A percentile compares a stretch with the other conserved stretches of the same genome.
These are phyloP conservation scores for Medicago lupulina DNA, from an alignment of 306 rosid genomes.

Conservation along the genomic window DNA sequence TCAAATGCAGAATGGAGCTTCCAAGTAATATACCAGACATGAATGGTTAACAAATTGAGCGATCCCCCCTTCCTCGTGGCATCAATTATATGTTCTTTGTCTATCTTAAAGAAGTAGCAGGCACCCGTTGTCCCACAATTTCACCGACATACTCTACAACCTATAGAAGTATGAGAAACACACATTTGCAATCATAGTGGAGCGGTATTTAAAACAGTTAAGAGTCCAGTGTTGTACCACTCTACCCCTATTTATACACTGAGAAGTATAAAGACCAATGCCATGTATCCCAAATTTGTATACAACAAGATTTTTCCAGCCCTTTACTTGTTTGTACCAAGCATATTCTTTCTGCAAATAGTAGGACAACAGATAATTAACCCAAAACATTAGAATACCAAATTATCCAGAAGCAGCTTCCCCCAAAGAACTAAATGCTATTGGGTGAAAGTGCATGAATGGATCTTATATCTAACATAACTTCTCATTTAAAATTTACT, in stretches of 20 bases:
- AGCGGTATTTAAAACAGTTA: not conserved
- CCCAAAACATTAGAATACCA: slow-evolving; percentile 1
- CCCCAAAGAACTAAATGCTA: not conserved
- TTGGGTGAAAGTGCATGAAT: not conserved
- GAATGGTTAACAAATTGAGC: slow-evolving; percentile 85
- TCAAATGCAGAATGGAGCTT: not conserved
- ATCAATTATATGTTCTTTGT: slow-evolving; percentile 74
- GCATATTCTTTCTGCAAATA: slow-evolving; percentile 67
- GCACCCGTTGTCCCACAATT: slow-evolving; percentile 75
- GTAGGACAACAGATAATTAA: slow-evolving; percentile 10
- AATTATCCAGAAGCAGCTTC: not conserved
- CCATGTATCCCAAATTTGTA: slow-evolving; percentile 82
- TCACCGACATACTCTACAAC: slow-evolving; percentile 83
- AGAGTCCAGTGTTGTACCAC: slow-evolving; percentile 56
- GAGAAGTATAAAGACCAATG: slow-evolving; percentile 80
- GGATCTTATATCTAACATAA: not conserved
- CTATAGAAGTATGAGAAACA: slow-evolving; percentile 46
- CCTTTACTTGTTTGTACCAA: slow-evolving; percentile 63
- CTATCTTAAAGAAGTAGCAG: slow-evolving; percentile 80
- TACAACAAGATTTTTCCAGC: slow-evolving; percentile 52
- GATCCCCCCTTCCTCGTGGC: slow-evolving; percentile 81
- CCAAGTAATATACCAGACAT: slow-evolving; percentile 61
- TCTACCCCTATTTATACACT: slow-evolving; percentile 65
- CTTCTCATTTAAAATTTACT: not conserved
- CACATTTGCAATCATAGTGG: slow-evolving; percentile 19